Percentiles rank a stretch among this genome's conserved stretches.
Conservation (phyloP, 257 asterid genomes). For the Misopates orontium region DNA sequence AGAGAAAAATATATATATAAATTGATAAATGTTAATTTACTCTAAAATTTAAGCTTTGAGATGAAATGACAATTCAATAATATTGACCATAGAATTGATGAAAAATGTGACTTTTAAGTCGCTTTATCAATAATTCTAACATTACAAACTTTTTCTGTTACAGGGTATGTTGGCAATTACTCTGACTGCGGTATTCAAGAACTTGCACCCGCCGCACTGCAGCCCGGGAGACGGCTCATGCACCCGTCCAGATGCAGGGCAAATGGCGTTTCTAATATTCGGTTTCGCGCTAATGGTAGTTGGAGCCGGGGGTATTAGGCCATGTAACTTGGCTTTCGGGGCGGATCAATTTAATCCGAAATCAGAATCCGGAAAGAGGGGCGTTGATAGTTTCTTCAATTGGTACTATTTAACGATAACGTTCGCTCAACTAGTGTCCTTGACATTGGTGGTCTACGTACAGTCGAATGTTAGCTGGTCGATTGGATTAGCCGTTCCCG, state of each 20-base stretch:
- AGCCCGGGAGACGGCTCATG: constrained; percentile 29
- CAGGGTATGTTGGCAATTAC: constrained; percentile 54
- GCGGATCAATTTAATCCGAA: constrained; percentile 85
- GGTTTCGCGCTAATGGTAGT: constrained; percentile 63
- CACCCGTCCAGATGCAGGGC: constrained; percentile 48
- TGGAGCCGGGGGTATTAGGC: constrained; percentile 84
- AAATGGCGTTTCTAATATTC: constrained; percentile 52
- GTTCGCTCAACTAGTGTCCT: constrained; percentile 56
- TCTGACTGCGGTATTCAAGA: constrained; percentile 62
- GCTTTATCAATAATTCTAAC: too few species aligned
- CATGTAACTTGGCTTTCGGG: constrained; percentile 81
- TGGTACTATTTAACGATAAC: constrained; percentile 79
- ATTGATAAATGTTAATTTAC: too few species aligned
- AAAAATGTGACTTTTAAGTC: too few species aligned
- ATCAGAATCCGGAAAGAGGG: constrained; percentile 61
- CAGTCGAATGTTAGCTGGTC: constrained; percentile 78
- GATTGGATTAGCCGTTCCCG: constrained; percentile 61
- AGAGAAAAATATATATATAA: too few species aligned
- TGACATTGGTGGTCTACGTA: constrained; percentile 65
- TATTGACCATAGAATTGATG: too few species aligned
- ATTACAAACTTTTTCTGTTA: neutral
- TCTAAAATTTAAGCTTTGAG: too few species aligned
- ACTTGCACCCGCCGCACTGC: constrained; percentile 65
- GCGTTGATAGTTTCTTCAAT: constrained; percentile 72
- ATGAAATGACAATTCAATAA: too few species aligned